Percentiles rank a stretch among this genome's conserved stretches.
phyloP scores from a whole-genome alignment of 208 protist genomes.

The Strigomonas culicis region DNA sequence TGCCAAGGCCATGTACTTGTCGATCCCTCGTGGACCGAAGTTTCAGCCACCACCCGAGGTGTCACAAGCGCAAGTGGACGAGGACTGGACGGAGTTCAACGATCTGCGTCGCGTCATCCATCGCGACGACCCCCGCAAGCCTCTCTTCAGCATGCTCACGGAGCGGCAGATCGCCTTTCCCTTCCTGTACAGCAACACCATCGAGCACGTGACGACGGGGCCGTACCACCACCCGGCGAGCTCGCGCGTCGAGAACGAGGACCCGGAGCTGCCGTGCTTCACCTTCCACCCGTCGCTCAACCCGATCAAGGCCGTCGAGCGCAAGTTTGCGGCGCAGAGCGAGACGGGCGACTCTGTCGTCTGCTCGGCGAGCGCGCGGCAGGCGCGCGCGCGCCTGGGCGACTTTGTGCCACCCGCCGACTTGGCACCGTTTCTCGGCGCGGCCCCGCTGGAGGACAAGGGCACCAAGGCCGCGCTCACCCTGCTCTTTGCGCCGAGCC shows the following conservation, averaged over 20 bases:
- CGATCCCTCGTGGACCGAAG: constrained; percentile 99
- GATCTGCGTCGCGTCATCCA: constrained; percentile 99
- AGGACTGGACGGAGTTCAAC: constrained; percentile 99
- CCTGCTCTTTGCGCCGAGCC: constrained; percentile 97
- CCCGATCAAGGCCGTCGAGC: constrained; percentile 91
- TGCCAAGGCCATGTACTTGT: constrained; percentile 99
- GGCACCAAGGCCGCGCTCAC: constrained; percentile 94
- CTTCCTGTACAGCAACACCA: constrained; percentile 98
- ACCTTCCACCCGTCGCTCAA: constrained; percentile 99
- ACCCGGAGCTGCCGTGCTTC: constrained; percentile 98
- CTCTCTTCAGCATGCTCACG: constrained; percentile 96
- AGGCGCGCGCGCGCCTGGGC: constrained; percentile 4
- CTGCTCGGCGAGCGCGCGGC: constrained; percentile 28
- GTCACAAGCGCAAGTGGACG: constrained; percentile 82
- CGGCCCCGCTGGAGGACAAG: constrained; percentile 89
- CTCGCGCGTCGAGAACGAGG: constrained; percentile 92
- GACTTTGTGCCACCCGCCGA: constrained; percentile 20
- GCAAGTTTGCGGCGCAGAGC: constrained; percentile 23
- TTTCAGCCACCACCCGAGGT: constrained; percentile 81
- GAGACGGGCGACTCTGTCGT: constrained; percentile 28
- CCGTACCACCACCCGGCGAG: constrained; percentile 94
- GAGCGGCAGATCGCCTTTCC: constrained; percentile 99
- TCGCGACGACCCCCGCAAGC: constrained; percentile 91
- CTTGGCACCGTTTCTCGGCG: constrained; percentile 80
- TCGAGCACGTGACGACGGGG: constrained; percentile 91